phyloP scores from a whole-genome alignment of 129 eudicot genomes.

The Lactuca saligna region DNA sequence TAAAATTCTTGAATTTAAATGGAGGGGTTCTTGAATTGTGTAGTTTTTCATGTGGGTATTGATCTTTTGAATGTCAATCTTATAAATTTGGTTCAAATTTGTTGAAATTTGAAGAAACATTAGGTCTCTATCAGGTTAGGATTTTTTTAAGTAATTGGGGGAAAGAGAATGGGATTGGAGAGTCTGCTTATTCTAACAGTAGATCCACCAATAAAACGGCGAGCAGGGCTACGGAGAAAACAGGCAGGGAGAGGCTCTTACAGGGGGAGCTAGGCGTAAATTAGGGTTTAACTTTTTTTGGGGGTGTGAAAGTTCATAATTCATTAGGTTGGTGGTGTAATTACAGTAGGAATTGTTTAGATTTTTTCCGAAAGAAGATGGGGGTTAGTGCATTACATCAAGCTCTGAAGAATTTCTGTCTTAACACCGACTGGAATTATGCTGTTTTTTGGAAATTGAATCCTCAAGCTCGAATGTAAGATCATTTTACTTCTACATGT shows the following conservation, averaged over 20 bases:
- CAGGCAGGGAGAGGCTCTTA: slow-evolving; percentile 94
- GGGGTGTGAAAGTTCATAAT: slow-evolving; percentile 16
- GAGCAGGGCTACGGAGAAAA: slow-evolving; percentile 80
- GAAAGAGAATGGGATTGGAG: slow-evolving; percentile 41
- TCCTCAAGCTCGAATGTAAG: slow-evolving; percentile 80
- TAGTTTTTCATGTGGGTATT: neutral
- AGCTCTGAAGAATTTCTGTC: slow-evolving; percentile 43
- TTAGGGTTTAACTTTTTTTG: slow-evolving; percentile 29
- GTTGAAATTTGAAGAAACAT: slow-evolving; percentile 27
- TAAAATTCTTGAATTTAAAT: slow-evolving; percentile 25
- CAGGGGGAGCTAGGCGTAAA: slow-evolving; percentile 44
- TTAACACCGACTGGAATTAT: slow-evolving; percentile 41
- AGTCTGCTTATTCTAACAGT: slow-evolving; percentile 55
- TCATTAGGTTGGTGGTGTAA: slow-evolving; percentile 31
- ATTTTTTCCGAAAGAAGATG: slow-evolving; percentile 47
- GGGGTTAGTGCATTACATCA: slow-evolving; percentile 70
- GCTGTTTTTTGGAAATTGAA: slow-evolving; percentile 44
- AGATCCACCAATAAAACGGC: slow-evolving; percentile 80
- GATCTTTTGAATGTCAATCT: slow-evolving; percentile 5
- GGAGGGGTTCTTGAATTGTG: slow-evolving; percentile 30
- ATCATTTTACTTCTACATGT: slow-evolving; percentile 8
- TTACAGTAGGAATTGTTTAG: slow-evolving; percentile 28
- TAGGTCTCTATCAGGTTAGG: slow-evolving; percentile 37
- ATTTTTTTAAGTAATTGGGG: slow-evolving; percentile 28
- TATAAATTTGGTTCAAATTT: slow-evolving; percentile 20